Evolutionary conservation across 331 rosid genomes (phyloP), one percentile per base, ranked within the genome.

Genomic region (Acacia pycnantha): DNA sequence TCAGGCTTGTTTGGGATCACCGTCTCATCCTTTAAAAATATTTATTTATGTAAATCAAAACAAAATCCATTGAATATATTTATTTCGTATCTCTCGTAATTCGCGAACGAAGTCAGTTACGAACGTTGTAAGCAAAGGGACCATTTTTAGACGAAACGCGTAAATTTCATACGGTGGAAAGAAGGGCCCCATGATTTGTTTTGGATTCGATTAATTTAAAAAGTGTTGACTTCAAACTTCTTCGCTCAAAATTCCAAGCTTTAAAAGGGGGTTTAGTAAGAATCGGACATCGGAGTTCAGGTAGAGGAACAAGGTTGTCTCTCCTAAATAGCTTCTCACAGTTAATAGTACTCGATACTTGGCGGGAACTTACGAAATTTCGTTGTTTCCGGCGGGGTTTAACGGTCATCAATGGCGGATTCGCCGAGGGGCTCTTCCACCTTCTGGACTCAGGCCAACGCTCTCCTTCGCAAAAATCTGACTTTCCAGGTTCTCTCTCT

Each of bases 361-460:
- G 76, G 76, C 76, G 76, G 41, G 59, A 71, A 71, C 41, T 71
- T 15, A 6, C 37, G 11, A 43, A n/a, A 11, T 13, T 70, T 15
- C 54, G 53, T 70, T 43, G 74, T 21, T n/a, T 70, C 54, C 54
- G 11, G 35, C 12, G 14, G 21, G 75, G 22, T 70, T 26, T 31
- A 47, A 71, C 76, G 59, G 41, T 71, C 59, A 27, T 31, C 59
- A 46, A 71, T 71, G 76, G 76, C 76, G 40, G 76, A 71, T 71
- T 26, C 41, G 6, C 13, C 59, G 10, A 51, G 68, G 43, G 92
- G 90, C 40, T 90, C 85, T 16, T 80, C 97, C 9, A 88, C 83
- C 88, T 94, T 90, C 90, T 89, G 93, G 89, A 85, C 91, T 69
- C 98, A 91, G 56, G 94, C 97, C n/a, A 88, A 94, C 70, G 98